Evolutionary conservation across 2,329 filamentous ascomycete species (phyloP).

Genomic region (Macrophomina pseudophaseolina): DNA sequence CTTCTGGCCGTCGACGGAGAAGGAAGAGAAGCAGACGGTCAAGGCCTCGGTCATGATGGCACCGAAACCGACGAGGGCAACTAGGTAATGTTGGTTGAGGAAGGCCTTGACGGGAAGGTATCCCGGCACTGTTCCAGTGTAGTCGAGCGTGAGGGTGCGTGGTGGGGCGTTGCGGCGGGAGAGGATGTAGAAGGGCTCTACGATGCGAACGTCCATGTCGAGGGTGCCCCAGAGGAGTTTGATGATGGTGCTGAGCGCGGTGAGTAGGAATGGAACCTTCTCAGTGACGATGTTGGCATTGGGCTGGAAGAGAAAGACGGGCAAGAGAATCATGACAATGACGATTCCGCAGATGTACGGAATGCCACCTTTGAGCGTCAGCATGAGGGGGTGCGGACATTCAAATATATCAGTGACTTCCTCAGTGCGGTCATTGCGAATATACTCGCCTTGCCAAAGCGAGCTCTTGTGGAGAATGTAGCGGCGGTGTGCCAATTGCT

Average conservation of each 20-base stretch:
- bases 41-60: constrained; percentile 75
- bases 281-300: constrained; percentile 61
- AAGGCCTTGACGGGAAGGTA: constrained; percentile 67
- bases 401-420: constrained; percentile 53
- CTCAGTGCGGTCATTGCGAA: constrained; percentile 52
- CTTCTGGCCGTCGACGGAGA: constrained; percentile 68
- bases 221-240: constrained; percentile 72
- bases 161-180: constrained; percentile 68
- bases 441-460: constrained; percentile 67
- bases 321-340: constrained; percentile 63
- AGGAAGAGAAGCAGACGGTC: constrained; percentile 70
- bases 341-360: constrained; percentile 65
- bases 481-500: constrained; percentile 67
- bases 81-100: constrained; percentile 67
- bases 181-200: constrained; percentile 76
- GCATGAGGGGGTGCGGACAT: constrained; percentile 70
- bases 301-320: constrained; percentile 65
- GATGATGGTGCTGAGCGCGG: constrained; percentile 67
- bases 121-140: constrained; percentile 72
- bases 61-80: constrained; percentile 72
- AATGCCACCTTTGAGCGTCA: constrained; percentile 64
- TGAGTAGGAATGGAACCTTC: constrained; percentile 69
- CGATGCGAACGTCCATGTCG: constrained; percentile 72
- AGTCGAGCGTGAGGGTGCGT: constrained; percentile 71
- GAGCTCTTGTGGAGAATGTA: constrained; percentile 75